A percentile compares a stretch with the other conserved stretches of the same genome.
Evolutionary conservation across 306 rosid genomes (phyloP).

Genomic region (Cicer cuneatum): DNA sequence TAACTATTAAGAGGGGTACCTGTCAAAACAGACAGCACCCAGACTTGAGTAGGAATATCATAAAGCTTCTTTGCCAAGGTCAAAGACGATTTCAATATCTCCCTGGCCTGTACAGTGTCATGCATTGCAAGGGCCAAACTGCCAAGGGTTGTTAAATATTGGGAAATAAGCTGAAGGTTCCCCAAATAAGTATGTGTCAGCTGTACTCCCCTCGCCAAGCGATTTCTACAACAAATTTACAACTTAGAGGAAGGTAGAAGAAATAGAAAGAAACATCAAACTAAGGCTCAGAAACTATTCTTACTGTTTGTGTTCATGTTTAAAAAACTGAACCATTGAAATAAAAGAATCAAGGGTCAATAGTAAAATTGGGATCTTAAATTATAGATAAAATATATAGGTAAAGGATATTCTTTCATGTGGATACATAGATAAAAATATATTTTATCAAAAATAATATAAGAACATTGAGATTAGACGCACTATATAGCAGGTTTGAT

Average conservation of each 20-base stretch:
- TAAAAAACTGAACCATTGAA: background rate
- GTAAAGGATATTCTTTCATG: conserved; percentile 2
- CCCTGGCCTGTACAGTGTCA: conserved; percentile 91
- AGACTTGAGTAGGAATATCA: conserved; percentile 91
- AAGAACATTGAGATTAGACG: background rate
- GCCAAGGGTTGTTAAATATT: conserved; percentile 93
- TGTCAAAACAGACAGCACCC: conserved; percentile 95
- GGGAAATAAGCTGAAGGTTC: conserved; percentile 94
- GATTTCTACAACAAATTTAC: conserved; percentile 68
- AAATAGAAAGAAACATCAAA: conserved; percentile 37
- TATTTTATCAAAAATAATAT: background rate
- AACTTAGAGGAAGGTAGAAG: conserved; percentile 35
- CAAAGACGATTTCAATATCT: conserved; percentile 89
- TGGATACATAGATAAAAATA: conserved; percentile 14
- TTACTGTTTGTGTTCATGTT: conserved; percentile 31
- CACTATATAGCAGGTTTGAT: background rate
- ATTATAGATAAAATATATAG: background rate
- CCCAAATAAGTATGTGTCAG: conserved; percentile 88
- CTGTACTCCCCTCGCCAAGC: conserved; percentile 95
- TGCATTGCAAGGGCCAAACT: conserved; percentile 89
- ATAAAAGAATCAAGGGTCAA: background rate
- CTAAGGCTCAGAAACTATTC: conserved; percentile 39
- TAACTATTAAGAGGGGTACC: conserved; percentile 54
- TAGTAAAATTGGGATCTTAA: background rate
- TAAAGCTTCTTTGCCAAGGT: conserved; percentile 96